Evolutionary conservation across 31 red algal genomes (phyloP), one percentile per base, ranked within the genome.

Genomic region (Endocladia muricata): DNA sequence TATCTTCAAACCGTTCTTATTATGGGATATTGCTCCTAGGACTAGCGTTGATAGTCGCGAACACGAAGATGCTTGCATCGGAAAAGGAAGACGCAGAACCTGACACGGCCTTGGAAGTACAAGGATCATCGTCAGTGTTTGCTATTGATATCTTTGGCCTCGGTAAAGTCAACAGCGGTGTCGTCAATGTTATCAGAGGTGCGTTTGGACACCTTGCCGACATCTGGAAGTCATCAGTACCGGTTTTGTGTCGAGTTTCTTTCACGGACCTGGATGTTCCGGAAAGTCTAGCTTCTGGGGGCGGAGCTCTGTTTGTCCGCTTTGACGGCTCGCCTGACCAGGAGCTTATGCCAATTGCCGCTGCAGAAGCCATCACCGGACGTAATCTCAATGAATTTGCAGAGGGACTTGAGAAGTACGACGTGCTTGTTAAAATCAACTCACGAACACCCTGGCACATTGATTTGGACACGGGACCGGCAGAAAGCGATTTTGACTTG

Each of bases 381-480:
- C 33, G 29, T 33, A 63, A 84, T 55, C 70, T 84, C 21, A 84
- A 84, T 48, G 68, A 19, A 4, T 37, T 28, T 1, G 55, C 37
- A 56, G 22, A 29, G 15, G 69, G 69, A 3, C 13, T 54, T 11
- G 84, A 62, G 37, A 41, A 49, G 0, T 88, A 88, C 30, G 85
- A 88, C 47, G 59, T 88, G 9, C 68, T 78, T 25, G 52, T 88
- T 9, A 78, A 79, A 43, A 21, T 79, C 2, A 81, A 88, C 55
- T 37, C 51, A 31, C 63, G 34, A 19, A 62, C 78, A 33, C 60
- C 72, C 13, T 90, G 86, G 86, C 62, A 90, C 62, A 41, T 68
- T 25, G 70, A 74, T 47, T 37, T 55, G 11, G 58, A 55, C 30
- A 55, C n/a, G 19, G 35, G 41, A 5, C 51, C 86, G 4, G 43